These are phyloP conservation scores for Yarrowia sp. DNA, from an alignment of 805 yeast genomes.

Conservation along the genomic window DNA sequence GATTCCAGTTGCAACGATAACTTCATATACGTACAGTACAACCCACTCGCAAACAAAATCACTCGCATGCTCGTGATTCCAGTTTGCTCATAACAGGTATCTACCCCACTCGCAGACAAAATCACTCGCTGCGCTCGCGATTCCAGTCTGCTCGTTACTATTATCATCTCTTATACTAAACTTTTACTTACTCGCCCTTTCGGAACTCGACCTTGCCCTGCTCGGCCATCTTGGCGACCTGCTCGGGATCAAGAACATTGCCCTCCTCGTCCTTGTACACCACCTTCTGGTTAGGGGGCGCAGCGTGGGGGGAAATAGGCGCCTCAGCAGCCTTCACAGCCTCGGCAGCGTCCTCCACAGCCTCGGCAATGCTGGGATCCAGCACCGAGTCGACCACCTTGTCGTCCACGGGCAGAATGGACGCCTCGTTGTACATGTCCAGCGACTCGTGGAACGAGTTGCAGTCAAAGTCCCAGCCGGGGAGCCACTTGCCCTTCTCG, in stretches of 20 bases:
- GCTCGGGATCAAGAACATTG: conserved; percentile 37
- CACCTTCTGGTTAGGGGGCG: conserved; percentile 27
- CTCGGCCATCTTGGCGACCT: conserved; percentile 28
- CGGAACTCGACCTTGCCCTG: conserved; percentile 30
- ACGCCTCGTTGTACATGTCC: conserved; percentile 35
- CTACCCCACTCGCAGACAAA: no score
- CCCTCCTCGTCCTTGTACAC: conserved; percentile 44
- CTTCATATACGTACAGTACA: no score
- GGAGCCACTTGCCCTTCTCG: conserved; percentile 53
- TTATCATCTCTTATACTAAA: no score
- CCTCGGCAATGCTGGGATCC: conserved; percentile 27
- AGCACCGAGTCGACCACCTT: conserved; percentile 27
- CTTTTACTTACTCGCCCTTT: conserved; percentile 9
- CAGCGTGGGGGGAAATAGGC: conserved; percentile 16
- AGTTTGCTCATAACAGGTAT: no score
- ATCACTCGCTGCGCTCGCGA: no score
- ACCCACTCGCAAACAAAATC: no score
- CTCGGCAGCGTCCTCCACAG: conserved; percentile 25
- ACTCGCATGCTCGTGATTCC: no score
- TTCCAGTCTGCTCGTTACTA: no score
- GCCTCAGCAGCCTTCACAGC: conserved; percentile 12
- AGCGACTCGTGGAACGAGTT: conserved; percentile 45
- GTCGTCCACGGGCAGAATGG: conserved; percentile 22
- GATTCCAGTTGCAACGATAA: no score
- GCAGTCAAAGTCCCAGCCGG: conserved; percentile 90